phyloP scores from a whole-genome alignment of 495 filamentous ascomycete genomes.

The Daldinia decipiens region DNA sequence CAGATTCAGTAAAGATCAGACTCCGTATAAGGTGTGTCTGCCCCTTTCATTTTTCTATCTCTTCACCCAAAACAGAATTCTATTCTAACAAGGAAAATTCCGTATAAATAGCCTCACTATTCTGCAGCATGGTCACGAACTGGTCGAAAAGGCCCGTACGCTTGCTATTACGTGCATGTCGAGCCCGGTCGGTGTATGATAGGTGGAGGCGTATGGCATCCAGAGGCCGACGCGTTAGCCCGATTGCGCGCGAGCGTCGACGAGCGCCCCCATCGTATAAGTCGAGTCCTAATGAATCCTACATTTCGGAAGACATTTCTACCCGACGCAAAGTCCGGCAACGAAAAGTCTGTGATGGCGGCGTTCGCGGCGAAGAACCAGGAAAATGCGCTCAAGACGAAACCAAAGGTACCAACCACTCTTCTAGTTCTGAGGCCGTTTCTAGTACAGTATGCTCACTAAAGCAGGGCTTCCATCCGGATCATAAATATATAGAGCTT shows the following conservation, averaged over 20 bases:
- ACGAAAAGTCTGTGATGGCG: conserved; percentile 62
- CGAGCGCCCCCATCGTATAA: conserved; percentile 71
- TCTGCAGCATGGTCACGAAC: conserved; percentile 87
- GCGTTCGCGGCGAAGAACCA: conserved; percentile 75
- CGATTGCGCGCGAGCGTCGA: conserved; percentile 78
- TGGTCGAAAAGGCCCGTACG: conserved; percentile 85
- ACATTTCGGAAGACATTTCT: conserved; percentile 72
- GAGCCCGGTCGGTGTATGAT: conserved; percentile 58
- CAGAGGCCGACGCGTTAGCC: conserved; percentile 69
- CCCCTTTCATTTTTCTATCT: conserved; percentile 1
- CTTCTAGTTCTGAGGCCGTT: neutral
- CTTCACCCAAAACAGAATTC: neutral
- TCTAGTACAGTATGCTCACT: conserved; percentile 11
- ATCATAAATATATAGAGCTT: conserved; percentile 78
- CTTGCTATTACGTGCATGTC: conserved; percentile 74
- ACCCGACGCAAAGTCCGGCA: conserved; percentile 61
- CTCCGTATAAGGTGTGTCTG: conserved; percentile 79
- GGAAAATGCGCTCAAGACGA: conserved; percentile 81
- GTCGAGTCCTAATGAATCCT: conserved; percentile 67
- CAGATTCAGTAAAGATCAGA: conserved; percentile 79
- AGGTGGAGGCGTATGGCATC: conserved; percentile 83
- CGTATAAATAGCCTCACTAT: conserved; percentile 70
- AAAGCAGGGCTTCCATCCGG: conserved; percentile 73
- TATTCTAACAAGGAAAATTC: neutral
- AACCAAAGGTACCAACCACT: conserved; percentile 72